Evolutionary conservation across 352 stramenopile genomes (phyloP), one percentile per base, ranked within the genome.

Genomic region (Peronospora farinosa): DNA sequence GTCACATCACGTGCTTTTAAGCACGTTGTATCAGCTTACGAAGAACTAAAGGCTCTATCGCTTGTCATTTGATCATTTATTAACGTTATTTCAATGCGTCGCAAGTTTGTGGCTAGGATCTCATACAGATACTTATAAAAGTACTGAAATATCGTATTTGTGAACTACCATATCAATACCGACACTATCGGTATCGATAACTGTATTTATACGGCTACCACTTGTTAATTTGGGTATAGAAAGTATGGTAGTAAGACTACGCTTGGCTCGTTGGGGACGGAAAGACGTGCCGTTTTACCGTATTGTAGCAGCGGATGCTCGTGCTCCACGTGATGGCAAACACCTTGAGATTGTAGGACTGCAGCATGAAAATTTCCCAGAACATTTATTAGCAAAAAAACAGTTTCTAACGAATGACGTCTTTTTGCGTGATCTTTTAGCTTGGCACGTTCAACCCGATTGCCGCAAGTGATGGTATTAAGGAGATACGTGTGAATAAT

Each of bases 281-380:
- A 92, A 89, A 64, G 80, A 94, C 67, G 62, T 91, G 19, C 84
- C 84, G 25, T 92, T 94, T 79, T 94, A 94, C 69, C 81, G 84
- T 40, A 94, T 94, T 54, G 84, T 94, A 37, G 84, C 84, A 7
- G 84, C 84, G 32, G 84, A 94, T 33, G 78, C 84, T 19, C 79
- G 84, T 33, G 79, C 78, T 28, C 84, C 84, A 8, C 80, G 84
- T 35, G 84, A 94, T 47, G 84, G 84, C 67, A 87, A 85, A 58
- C 79, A 91, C 57, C 73, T 94, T 12, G 83, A 94, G 53, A 92
- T 92, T 51, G 81, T 92, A 69, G 54, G 81, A 54, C 30, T 57
- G 8, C 16, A 11, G 19, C 23, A 48, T 21, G 1, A 21, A 21
- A 21, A 21, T 21, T 1, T 21, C 21, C 21, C n/a, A 6, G 31